Base-by-base conservation (phyloP, 1,139 yeast genomes). In the Candida dubliniensis region DNA sequence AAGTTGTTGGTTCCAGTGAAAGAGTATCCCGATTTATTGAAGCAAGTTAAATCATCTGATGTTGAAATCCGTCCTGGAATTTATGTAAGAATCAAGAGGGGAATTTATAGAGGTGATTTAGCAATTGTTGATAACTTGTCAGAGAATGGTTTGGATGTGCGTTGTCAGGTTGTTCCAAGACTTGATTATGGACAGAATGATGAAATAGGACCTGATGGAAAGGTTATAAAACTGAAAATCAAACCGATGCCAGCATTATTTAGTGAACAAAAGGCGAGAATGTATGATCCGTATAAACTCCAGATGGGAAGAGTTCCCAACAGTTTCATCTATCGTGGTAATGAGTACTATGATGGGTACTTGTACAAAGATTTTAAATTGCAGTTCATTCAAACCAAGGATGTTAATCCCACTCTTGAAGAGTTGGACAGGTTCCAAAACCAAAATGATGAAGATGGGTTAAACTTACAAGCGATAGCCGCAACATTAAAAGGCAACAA, bases 51-150 rank as follows among this genome's bases (percentile, higher is more conserved):
- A 64, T 81, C 96, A 0, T 81, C 89, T 41, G 98, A 90, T 58
- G 87, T 89, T 29, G 93, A 89, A 57, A 71, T 93, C 32, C 84
- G 84, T 32, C 97, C 96, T 5, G 99, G 99, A 14, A 82, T 91
- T 29, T 93, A 91, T 61, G 95, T 93, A 35, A 79, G 99, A 54
- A 79, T 93, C 52, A 85, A 87, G 57, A 79, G 96, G 53, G 98
- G 99, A 51, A 86, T 86, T 60, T 91, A 91, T 64, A 88, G 87
- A 59, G 95, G 95, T 34, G 99, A 93, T 64, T 75, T 93, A 52
- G 99, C 97, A 15, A 80, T 89, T 45, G 96, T 93, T 45, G 96
- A 90, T 57, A 90, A 91, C 59, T 77, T 95, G 52, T 87, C 96
- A 45, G 98, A 93, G 60, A 91, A 89, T 60, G 98, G 96, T 43